Base-by-base conservation (phyloP, 495 filamentous ascomycete species). In the Hypomontagnella monticulosa region DNA sequence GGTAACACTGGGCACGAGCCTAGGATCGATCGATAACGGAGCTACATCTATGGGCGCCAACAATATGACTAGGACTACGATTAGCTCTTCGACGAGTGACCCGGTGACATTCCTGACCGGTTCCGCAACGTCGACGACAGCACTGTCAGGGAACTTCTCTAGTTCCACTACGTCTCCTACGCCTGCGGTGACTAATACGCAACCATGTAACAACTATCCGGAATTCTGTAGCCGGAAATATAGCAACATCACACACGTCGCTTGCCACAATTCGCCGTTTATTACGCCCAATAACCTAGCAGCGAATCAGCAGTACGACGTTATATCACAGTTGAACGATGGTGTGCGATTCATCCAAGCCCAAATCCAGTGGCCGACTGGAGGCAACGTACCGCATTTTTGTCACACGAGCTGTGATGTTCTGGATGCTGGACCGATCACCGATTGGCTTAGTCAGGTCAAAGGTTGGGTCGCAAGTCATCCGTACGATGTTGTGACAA, bases 331-430 rank as follows among this genome's bases (percentile, higher is more conserved):
- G 78, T 79, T 98, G 30, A 84, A 96, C 71, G 92, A 96, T 65
- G 94, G 94, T 12, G 81, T 97, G 63, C 89, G 94, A 49, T 94
- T 96, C 85, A 85, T 98, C 12, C 92, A 97, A 81, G 93, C 87
- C 20, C 91, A 98, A 78, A 88, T 83, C 37, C 81, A 81, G 51
- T 83, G 73, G 71, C 76, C 79, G 0, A 42, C 58, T 20, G 79
- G 78, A 61, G 74, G 68, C 8, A 75, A 75, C 4, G 72, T 72
- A 23, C 80, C 87, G 4, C 93, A 97, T 73, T 83, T 84, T 47
- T 85, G 82, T 76, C 91, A 96, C 73, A 92, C 91, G 8, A 85
- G 80, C 53, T 98, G 93, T 79, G 81, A 91, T 55, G 75, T 96
- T 12, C 82, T 96, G 19, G 86, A 97, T 68, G 88, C 86, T 4